Conservation (phyloP, 1,284 basidiomycete genomes). For the Inonotus hispidus region DNA sequence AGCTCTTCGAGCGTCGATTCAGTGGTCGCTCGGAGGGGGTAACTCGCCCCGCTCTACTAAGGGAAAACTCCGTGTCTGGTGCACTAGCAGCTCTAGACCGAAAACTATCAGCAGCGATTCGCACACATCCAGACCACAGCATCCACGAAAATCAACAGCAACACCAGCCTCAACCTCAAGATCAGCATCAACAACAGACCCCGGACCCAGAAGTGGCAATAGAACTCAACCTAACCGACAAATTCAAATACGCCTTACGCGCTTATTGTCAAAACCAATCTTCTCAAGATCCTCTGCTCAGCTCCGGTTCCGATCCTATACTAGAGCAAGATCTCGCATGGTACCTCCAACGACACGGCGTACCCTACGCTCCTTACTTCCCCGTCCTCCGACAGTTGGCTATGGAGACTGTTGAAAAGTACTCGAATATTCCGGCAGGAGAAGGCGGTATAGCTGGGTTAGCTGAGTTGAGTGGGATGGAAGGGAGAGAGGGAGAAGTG, state of each 20-base stretch:
- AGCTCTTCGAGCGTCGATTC: constrained; percentile 64
- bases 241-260: constrained; percentile 42
- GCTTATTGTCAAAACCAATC: constrained; percentile 42
- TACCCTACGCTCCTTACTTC: constrained; percentile 61
- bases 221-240: background rate
- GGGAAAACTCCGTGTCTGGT: constrained; percentile 62
- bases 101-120: constrained; percentile 30
- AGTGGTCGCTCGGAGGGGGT: constrained; percentile 61
- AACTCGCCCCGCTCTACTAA: constrained; percentile 55
- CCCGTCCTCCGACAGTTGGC: constrained; percentile 53
- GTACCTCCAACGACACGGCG: constrained; percentile 64
- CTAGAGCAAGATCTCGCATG: constrained; percentile 41
- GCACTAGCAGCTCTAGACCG: constrained; percentile 56
- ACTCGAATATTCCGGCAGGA: background rate
- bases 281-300: constrained; percentile 15
- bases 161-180: too few species aligned
- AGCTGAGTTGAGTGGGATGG: too few species aligned
- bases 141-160: too few species aligned
- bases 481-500: background rate
- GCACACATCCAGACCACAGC: constrained; percentile 35
- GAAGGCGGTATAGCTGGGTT: background rate
- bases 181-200: constrained; percentile 21
- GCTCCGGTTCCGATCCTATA: constrained; percentile 24
- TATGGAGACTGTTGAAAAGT: constrained; percentile 29
- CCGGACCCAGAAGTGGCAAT: constrained; percentile 27